These are phyloP conservation scores for Sclerotinia trifoliorum DNA, from an alignment of 2,329 filamentous ascomycete genomes.

Conservation along the genomic window DNA sequence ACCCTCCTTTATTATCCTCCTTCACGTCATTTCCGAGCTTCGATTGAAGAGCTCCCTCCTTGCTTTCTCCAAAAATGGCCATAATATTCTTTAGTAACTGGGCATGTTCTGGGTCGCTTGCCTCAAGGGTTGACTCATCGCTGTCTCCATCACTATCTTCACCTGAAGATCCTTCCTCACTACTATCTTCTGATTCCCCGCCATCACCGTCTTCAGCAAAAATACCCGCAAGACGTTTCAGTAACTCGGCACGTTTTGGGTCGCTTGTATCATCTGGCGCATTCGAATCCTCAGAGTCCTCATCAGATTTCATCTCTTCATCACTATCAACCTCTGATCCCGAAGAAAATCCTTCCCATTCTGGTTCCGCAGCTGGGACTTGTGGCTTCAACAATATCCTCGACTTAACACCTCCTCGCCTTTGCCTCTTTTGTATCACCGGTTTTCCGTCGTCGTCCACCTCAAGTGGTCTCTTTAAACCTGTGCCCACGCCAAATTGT, in stretches of 20 bases:
- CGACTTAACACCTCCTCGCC: slow-evolving; percentile 60
- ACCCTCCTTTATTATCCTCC: slow-evolving; percentile 34
- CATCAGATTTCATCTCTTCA: slow-evolving; percentile 38
- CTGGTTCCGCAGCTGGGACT: slow-evolving; percentile 47
- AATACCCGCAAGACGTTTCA: slow-evolving; percentile 17
- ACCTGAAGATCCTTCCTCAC: slow-evolving; percentile 6
- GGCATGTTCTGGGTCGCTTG: slow-evolving; percentile 8
- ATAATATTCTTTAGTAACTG: slow-evolving; percentile 11
- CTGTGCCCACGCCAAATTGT: slow-evolving; percentile 59
- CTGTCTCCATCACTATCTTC: neutral
- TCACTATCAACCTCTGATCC: slow-evolving; percentile 45
- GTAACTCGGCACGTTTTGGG: slow-evolving; percentile 2
- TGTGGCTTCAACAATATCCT: slow-evolving; percentile 52
- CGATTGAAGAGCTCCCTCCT: neutral
- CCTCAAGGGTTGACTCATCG: neutral
- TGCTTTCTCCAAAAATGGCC: slow-evolving; percentile 15
- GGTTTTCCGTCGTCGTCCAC: slow-evolving; percentile 73
- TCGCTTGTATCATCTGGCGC: slow-evolving; percentile 27
- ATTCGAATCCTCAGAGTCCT: slow-evolving; percentile 41
- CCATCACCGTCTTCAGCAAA: neutral
- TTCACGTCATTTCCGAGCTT: slow-evolving; percentile 18
- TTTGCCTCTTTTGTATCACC: slow-evolving; percentile 78
- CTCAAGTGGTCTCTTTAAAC: slow-evolving; percentile 83
- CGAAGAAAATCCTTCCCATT: slow-evolving; percentile 63
- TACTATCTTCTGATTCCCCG: slow-evolving; percentile 5